Percentiles rank a stretch among this genome's conserved stretches.
Evolutionary conservation across 805 yeast species (phyloP).

Genomic region (Jamesozyma piceae): DNA sequence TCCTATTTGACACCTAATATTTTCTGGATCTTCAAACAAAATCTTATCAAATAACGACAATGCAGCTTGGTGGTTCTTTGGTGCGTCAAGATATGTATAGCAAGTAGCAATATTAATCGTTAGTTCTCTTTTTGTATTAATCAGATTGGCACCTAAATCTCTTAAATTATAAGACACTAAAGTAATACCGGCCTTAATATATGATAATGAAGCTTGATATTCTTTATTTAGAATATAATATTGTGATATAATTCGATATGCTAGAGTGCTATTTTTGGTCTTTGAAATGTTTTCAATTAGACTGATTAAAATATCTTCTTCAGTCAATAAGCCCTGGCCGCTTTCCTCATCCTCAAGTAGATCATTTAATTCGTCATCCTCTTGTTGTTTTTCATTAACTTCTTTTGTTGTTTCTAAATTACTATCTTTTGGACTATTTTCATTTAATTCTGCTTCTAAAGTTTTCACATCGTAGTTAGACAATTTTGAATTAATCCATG

Average conservation of each 20-base stretch:
- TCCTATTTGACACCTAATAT: constrained; percentile 64
- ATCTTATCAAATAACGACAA: constrained; percentile 59
- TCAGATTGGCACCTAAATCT: constrained; percentile 39
- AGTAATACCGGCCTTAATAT: constrained; percentile 52
- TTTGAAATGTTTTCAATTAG: constrained; percentile 44
- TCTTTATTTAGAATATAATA: constrained; percentile 53
- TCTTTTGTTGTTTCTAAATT: constrained; percentile 2
- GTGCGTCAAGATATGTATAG: constrained; percentile 81
- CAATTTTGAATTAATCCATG: constrained; percentile 55
- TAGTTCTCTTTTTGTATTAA: constrained; percentile 47
- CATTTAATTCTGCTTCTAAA: constrained; percentile 11
- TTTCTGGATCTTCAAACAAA: constrained; percentile 36
- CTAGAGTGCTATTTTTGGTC: constrained; percentile 43
- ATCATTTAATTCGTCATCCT: constrained; percentile 20
- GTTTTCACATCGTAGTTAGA: constrained; percentile 45
- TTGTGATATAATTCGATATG: constrained; percentile 54
- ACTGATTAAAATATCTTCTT: constrained; percentile 42
- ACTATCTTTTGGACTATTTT: neutral
- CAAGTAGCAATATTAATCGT: constrained; percentile 61
- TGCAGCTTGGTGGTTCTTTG: constrained; percentile 75
- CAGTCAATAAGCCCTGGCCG: constrained; percentile 13
- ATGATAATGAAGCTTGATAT: constrained; percentile 51
- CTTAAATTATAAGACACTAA: constrained; percentile 41
- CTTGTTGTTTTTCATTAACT: constrained; percentile 14
- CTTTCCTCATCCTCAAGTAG: constrained; percentile 22